phyloP scores from a whole-genome alignment of 1,284 basidiomycete species.

The Ganoderma multipileum region DNA sequence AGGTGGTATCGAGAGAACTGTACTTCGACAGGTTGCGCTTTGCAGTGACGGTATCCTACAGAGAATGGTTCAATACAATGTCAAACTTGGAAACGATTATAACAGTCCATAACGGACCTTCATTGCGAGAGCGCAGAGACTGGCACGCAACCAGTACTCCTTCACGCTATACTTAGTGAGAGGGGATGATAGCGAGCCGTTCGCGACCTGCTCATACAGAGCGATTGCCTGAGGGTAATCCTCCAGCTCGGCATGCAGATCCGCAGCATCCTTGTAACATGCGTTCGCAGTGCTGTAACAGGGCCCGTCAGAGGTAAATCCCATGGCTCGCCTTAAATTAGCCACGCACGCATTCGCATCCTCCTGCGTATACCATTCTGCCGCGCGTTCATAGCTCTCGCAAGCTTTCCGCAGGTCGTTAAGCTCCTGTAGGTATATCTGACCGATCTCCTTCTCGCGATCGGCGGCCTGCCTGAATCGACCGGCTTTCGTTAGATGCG shows the following conservation, averaged over 20 bases:
- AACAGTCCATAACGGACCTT: constrained; percentile 58
- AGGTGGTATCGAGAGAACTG: constrained; percentile 79
- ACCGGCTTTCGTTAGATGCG: constrained; percentile 84
- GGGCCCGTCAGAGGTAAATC: neutral
- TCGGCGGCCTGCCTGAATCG: constrained; percentile 98
- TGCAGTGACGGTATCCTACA: constrained; percentile 88
- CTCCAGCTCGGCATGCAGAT: constrained; percentile 90
- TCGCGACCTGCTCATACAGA: constrained; percentile 91
- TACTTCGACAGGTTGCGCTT: constrained; percentile 82
- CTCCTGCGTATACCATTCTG: constrained; percentile 98
- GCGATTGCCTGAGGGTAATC: constrained; percentile 88
- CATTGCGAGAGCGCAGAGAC: constrained; percentile 91
- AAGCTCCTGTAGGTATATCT: constrained; percentile 86
- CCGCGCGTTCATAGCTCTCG: constrained; percentile 92
- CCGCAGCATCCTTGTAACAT: constrained; percentile 96
- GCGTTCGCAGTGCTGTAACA: constrained; percentile 86
- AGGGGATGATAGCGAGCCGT: constrained; percentile 82
- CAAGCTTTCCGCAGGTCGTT: constrained; percentile 83
- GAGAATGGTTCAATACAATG: constrained; percentile 13
- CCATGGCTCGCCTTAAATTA: constrained; percentile 19
- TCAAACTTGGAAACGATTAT: neutral
- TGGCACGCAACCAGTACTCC: constrained; percentile 94
- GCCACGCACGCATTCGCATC: constrained; percentile 89
- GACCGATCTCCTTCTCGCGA: constrained; percentile 95
- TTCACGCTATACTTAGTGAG: constrained; percentile 99